These are phyloP conservation scores for Aspergillus luchuensis DNA, from an alignment of 2,329 filamentous ascomycete genomes.

Conservation along the genomic window DNA sequence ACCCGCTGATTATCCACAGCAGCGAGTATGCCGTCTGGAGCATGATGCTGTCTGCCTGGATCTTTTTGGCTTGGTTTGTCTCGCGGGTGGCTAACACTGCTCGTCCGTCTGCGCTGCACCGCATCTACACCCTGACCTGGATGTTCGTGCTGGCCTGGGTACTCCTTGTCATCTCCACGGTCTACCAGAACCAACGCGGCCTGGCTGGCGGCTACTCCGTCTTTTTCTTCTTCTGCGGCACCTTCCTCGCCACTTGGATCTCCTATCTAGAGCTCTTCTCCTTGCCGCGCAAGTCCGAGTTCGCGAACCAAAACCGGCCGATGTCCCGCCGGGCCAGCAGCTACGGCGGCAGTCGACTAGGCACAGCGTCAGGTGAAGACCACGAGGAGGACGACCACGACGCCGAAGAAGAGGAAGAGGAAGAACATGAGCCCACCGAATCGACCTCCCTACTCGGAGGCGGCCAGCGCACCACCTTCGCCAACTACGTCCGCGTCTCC, in stretches of 20 bases:
- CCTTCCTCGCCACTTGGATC: constrained; percentile 73
- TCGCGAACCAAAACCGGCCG: constrained; percentile 59
- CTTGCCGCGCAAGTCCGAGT: constrained; percentile 70
- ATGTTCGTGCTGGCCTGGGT: constrained; percentile 75
- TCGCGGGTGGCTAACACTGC: constrained; percentile 75
- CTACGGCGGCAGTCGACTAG: constrained; percentile 46
- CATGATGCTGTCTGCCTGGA: constrained; percentile 81
- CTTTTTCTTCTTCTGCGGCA: constrained; percentile 74
- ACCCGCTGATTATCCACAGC: constrained; percentile 89
- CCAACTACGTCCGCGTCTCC: constrained; percentile 51
- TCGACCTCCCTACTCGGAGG: constrained; percentile 59
- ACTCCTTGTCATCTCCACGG: constrained; percentile 69
- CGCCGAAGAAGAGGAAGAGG: constrained; percentile 45
- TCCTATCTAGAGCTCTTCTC: constrained; percentile 79
- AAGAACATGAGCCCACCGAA: constrained; percentile 52
- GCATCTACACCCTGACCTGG: constrained; percentile 81
- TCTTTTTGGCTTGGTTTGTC: constrained; percentile 79
- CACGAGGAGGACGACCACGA: constrained; percentile 32
- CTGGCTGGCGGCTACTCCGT: constrained; percentile 78
- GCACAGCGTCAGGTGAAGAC: constrained; percentile 46
- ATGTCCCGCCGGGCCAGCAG: constrained; percentile 43
- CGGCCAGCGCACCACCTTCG: constrained; percentile 56
- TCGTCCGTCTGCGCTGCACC: constrained; percentile 81
- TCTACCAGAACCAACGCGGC: constrained; percentile 73
- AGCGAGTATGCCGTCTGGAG: constrained; percentile 85